Evolutionary conservation across 331 rosid genomes (phyloP).

Genomic region (Quercus phellos): DNA sequence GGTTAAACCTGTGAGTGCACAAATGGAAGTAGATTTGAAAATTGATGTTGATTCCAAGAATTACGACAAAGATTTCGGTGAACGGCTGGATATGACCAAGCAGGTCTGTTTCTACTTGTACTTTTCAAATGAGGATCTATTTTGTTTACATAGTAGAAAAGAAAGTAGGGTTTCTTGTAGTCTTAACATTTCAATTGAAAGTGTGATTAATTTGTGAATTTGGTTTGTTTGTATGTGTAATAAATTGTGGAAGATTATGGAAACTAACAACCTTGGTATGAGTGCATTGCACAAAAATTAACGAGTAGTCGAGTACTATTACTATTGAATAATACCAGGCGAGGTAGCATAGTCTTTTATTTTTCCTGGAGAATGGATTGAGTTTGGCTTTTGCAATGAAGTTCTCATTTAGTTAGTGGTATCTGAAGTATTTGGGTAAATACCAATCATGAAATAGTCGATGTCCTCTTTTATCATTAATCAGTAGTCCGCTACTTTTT

Average conservation of each 20-base stretch:
- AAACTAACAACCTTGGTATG: neutral
- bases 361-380: neutral
- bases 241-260: neutral
- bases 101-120: conserved; percentile 42
- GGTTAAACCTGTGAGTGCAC: conserved; percentile 49
- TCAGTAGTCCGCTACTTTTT: neutral
- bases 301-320: neutral
- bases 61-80: conserved; percentile 42
- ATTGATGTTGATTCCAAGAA: conserved; percentile 51
- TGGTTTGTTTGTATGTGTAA: neutral
- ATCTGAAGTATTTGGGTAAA: neutral
- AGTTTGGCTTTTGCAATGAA: neutral
- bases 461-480: neutral
- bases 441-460: neutral
- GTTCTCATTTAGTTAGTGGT: neutral
- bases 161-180: neutral
- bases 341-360: neutral
- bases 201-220: neutral
- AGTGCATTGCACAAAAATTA: neutral
- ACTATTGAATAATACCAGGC: neutral
- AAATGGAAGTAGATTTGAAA: conserved; percentile 66
- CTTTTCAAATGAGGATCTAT: neutral
- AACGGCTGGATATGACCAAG: conserved; percentile 37
- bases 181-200: neutral
- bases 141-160: neutral